phyloP scores from a whole-genome alignment of 2,329 filamentous ascomycete species.

The Aspergillus latus region DNA sequence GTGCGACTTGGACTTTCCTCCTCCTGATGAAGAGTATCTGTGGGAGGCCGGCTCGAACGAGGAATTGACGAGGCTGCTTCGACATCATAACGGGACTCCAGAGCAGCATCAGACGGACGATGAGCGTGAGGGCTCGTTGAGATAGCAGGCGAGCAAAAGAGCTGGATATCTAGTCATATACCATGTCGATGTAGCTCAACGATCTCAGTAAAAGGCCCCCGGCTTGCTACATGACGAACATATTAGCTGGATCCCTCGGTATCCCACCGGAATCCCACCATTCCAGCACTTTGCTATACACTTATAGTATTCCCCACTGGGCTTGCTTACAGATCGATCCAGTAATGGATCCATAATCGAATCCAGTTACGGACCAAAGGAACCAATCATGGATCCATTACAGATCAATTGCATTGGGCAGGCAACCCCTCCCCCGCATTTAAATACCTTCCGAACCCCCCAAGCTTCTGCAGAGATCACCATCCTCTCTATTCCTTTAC shows the following conservation, averaged over 20 bases:
- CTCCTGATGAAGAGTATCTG: slow-evolving; percentile 14
- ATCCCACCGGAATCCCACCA: slow-evolving; percentile 7
- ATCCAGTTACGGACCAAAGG: too few relatives aligned
- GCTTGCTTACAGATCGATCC: too few relatives aligned
- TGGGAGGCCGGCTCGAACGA: slow-evolving; percentile 16
- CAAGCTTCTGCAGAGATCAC: background rate
- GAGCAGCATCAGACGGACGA: background rate
- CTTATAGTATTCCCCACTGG: too few relatives aligned
- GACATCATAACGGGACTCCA: background rate
- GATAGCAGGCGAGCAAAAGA: background rate
- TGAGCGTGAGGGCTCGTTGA: background rate
- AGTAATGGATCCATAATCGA: too few relatives aligned
- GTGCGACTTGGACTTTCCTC: slow-evolving; percentile 21
- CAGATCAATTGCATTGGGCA: too few relatives aligned
- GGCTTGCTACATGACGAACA: background rate
- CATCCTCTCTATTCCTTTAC: too few relatives aligned
- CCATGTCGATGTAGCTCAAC: background rate
- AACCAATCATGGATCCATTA: too few relatives aligned
- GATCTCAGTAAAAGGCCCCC: background rate
- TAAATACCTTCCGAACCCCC: too few relatives aligned
- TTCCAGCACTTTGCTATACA: background rate
- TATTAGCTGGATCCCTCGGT: background rate
- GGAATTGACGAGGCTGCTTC: slow-evolving; percentile 1
- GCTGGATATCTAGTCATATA: slow-evolving; percentile 1
- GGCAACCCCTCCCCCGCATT: too few relatives aligned